Conservation (phyloP, 2,329 filamentous ascomycete genomes). For the Ceratocystis colombiana region DNA sequence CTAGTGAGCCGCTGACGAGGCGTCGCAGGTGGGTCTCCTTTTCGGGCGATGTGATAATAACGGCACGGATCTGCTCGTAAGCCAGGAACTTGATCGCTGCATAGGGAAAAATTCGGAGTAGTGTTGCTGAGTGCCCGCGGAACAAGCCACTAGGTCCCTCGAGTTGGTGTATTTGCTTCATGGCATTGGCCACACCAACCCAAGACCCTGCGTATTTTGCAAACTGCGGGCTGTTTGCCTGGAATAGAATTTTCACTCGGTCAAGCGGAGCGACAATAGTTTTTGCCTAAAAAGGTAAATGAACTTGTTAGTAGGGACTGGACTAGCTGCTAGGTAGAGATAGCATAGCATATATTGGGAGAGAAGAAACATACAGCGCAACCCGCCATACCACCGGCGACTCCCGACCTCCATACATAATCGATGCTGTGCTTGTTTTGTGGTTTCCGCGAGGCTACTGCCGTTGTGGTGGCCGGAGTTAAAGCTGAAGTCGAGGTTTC, state of each 20-base stretch:
- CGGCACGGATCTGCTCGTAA: slow-evolving; percentile 85
- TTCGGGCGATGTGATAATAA: slow-evolving; percentile 58
- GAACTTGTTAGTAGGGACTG: slow-evolving; percentile 24
- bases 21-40: slow-evolving; percentile 75
- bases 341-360: not conserved
- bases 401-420: slow-evolving; percentile 71
- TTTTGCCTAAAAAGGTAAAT: slow-evolving; percentile 58
- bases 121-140: slow-evolving; percentile 85
- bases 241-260: slow-evolving; percentile 96
- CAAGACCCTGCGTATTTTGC: slow-evolving; percentile 85
- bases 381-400: slow-evolving; percentile 83
- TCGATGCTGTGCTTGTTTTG: slow-evolving; percentile 58
- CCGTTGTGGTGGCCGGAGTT: not conserved
- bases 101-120: slow-evolving; percentile 92
- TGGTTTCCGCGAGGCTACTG: slow-evolving; percentile 35
- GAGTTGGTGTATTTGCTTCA: slow-evolving; percentile 68
- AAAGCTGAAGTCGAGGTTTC: not conserved
- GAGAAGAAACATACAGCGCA: slow-evolving; percentile 58
- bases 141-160: slow-evolving; percentile 72
- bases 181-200: slow-evolving; percentile 70
- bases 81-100: slow-evolving; percentile 96
- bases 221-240: slow-evolving; percentile 88
- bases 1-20: slow-evolving; percentile 61
- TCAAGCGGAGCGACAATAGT: slow-evolving; percentile 92
- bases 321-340: too few relatives aligned